Percentiles rank a stretch among this genome's conserved stretches.
phyloP scores from a whole-genome alignment of 2,329 filamentous ascomycete genomes.

The Graphiopsis chlorocephala region DNA sequence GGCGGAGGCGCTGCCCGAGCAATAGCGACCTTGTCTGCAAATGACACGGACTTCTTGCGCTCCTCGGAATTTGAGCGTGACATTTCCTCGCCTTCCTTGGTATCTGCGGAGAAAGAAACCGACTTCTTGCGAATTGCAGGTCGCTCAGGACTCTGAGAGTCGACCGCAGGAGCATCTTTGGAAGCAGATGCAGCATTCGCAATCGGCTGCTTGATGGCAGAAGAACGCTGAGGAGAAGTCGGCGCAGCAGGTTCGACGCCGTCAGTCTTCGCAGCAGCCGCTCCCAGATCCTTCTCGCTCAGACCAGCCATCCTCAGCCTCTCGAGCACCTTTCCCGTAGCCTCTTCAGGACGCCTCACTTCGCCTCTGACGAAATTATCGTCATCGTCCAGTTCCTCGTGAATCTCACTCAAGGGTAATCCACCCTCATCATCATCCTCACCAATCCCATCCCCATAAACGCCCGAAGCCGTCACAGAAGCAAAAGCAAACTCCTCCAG shows the following conservation, averaged over 20 bases:
- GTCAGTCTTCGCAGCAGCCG: neutral
- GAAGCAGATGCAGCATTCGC: neutral
- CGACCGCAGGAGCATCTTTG: neutral
- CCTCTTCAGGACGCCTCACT: conserved; percentile 58
- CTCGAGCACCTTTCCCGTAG: conserved; percentile 66
- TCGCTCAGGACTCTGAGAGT: conserved; percentile 18
- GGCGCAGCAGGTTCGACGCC: neutral
- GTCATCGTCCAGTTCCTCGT: conserved; percentile 87
- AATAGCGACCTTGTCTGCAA: conserved; percentile 36
- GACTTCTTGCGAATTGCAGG: conserved; percentile 47
- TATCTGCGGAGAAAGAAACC: conserved; percentile 63
- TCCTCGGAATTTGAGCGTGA: conserved; percentile 31
- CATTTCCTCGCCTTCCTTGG: conserved; percentile 47
- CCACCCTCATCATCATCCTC: conserved; percentile 58
- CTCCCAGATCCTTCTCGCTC: conserved; percentile 26
- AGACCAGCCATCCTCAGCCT: conserved; percentile 75
- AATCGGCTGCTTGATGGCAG: conserved; percentile 7
- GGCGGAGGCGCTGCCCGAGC: conserved; percentile 34
- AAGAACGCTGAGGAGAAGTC: neutral
- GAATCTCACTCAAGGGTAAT: conserved; percentile 81
- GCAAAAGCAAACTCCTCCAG: conserved; percentile 56
- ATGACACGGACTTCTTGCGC: conserved; percentile 34
- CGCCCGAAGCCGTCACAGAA: conserved; percentile 33
- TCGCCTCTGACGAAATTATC: conserved; percentile 70
- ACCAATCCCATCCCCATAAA: conserved; percentile 38